Conservation (phyloP, 345 rosid genomes). For the Sonneratia caseolaris region DNA sequence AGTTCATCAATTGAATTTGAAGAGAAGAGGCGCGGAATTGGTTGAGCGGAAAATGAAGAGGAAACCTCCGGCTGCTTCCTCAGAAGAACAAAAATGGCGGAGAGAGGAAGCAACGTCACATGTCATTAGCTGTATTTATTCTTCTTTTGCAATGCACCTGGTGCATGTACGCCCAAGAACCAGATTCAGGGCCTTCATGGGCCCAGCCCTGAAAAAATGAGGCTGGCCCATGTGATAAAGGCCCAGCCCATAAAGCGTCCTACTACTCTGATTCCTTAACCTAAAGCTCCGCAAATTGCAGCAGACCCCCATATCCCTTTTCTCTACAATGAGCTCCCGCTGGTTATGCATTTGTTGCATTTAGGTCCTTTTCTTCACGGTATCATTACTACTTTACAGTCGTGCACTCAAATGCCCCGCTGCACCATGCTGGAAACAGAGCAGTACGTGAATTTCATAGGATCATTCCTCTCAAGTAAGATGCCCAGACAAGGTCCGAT, state of each 20-base stretch:
- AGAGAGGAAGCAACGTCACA: neutral
- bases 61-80: neutral
- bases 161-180: neutral
- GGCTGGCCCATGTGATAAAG: too few relatives aligned
- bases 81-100: conserved; percentile 5
- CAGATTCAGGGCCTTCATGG: neutral
- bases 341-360: neutral
- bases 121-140: too few relatives aligned
- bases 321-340: neutral
- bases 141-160: neutral
- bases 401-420: too few relatives aligned
- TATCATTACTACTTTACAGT: too few relatives aligned
- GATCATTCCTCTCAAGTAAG: neutral
- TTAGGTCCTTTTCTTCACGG: neutral
- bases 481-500: too few relatives aligned
- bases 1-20: neutral
- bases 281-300: too few relatives aligned
- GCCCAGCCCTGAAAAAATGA: neutral
- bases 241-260: too few relatives aligned
- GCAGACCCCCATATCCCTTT: too few relatives aligned
- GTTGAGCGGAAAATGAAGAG: neutral
- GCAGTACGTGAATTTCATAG: too few relatives aligned
- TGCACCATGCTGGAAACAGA: too few relatives aligned
- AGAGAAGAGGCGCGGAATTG: neutral
- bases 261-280: too few relatives aligned